Evolutionary conservation across 2,329 filamentous ascomycete genomes (phyloP), one percentile per base, ranked within the genome.

Genomic region (Helotiales sp.): DNA sequence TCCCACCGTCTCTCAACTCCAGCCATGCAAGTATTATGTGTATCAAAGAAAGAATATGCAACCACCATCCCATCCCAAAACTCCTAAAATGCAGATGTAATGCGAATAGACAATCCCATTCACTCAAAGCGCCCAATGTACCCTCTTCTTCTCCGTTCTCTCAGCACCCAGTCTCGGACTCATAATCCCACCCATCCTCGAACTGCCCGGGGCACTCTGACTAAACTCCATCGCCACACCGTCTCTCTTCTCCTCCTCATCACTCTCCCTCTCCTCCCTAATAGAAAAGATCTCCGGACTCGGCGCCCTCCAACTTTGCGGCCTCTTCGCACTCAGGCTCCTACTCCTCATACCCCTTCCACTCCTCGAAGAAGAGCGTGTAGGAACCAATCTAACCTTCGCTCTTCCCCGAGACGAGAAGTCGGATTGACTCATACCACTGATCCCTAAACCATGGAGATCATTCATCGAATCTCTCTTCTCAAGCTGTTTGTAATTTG

Each of bases 221-320:
- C 17, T 38, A 12, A 7, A 36, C 24, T 31, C 22, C 15, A 44
- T 54, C 8, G 19, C 38, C 12, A 30, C 31, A n/a, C 33, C 30
- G 12, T 13, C 19, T 13, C 55, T 57, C 47, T 53, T 31, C 51
- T 59, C 46, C 19, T 60, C 61, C 17, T 65, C 65, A 9, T 63
- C 63, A 36, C 54, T 55, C 59, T 69, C 67, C 25, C 52, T 54
- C 56, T 70, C 70, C 59, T 72, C 70, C 25, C 52, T 57, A 48
- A 72, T 72, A 13, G 64, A 57, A 17, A 56, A 67, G 19, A 72
- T 65, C 27, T 70, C 69, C 24, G 68, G 69, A 52, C 68, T 70
- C 13, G 70, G 70, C 48, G 61, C 60, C 22, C 65, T 62, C 70
- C 70, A 72, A 36, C 66, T 66, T 47, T 66, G 66, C 22, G 63